Evolutionary conservation across 1,284 basidiomycete species (phyloP).

Genomic region (Rhodotorula sp.): DNA sequence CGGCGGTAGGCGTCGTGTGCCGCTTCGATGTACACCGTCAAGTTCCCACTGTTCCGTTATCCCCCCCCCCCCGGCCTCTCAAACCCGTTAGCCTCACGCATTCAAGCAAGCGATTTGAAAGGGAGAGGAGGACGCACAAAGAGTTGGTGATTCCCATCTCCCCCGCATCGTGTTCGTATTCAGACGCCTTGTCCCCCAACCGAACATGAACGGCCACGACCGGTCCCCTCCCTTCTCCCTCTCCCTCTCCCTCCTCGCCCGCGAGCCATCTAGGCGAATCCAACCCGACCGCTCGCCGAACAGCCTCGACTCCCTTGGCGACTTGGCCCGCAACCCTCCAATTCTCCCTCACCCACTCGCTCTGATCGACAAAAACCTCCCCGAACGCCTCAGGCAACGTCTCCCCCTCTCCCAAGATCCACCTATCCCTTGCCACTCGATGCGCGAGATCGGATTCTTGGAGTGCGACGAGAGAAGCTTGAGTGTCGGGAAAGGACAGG

Average conservation of each 20-base stretch:
- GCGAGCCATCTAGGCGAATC: neutral
- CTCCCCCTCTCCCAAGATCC: constrained; percentile 21
- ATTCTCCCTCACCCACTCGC: neutral
- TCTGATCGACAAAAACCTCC: constrained; percentile 18
- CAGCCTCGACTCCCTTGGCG: neutral
- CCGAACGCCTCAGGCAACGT: constrained; percentile 23
- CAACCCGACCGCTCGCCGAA: neutral
- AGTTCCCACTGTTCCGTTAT: constrained; percentile 22
- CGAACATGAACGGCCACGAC: constrained; percentile 26
- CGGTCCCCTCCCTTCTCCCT: constrained; percentile 3
- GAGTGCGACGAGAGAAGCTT: neutral
- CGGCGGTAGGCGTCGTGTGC: constrained; percentile 32
- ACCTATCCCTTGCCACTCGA: neutral
- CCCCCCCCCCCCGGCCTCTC: too few species aligned
- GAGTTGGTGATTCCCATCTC: constrained; percentile 32
- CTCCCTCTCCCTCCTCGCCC: neutral
- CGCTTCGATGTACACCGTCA: constrained; percentile 26
- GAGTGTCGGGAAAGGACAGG: neutral
- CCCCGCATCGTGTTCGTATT: constrained; percentile 27
- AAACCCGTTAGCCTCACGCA: neutral
- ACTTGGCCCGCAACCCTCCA: constrained; percentile 17
- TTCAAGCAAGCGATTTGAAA: accelerated
- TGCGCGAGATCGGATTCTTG: constrained; percentile 1
- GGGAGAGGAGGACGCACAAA: constrained; percentile 2
- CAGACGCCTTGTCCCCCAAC: constrained; percentile 27